Conservation (phyloP, 1,139 yeast genomes). For the Suhomyces bokatorum region DNA sequence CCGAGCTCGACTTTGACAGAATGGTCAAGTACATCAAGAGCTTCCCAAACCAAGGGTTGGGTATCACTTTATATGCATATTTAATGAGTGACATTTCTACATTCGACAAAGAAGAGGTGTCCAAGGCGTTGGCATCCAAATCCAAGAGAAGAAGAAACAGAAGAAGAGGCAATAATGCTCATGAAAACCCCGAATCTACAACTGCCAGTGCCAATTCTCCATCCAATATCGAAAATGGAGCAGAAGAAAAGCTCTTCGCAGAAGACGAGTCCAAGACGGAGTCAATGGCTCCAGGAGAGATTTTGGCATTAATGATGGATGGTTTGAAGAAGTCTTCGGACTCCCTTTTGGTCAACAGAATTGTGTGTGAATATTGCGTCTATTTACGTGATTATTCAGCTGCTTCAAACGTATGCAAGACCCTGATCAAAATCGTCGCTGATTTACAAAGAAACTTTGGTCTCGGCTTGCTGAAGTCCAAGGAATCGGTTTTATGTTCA, state of each 20-base stretch:
- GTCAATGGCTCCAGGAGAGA: slow-evolving; percentile 49
- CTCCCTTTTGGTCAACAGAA: slow-evolving; percentile 63
- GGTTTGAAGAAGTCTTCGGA: slow-evolving; percentile 51
- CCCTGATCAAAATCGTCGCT: slow-evolving; percentile 61
- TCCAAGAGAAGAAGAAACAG: slow-evolving; percentile 4
- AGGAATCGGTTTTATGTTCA: slow-evolving; percentile 60
- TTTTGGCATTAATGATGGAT: slow-evolving; percentile 52
- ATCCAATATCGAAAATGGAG: too few relatives aligned
- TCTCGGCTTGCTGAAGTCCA: slow-evolving; percentile 49
- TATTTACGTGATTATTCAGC: slow-evolving; percentile 63
- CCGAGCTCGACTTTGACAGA: slow-evolving; percentile 48
- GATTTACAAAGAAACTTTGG: slow-evolving; percentile 49
- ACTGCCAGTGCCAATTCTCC: background rate
- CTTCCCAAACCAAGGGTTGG: slow-evolving; percentile 66
- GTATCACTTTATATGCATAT: slow-evolving; percentile 61
- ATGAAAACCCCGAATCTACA: background rate
- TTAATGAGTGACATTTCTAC: slow-evolving; percentile 70
- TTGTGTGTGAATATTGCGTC: slow-evolving; percentile 61
- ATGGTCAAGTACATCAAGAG: slow-evolving; percentile 51
- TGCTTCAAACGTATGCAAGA: slow-evolving; percentile 60
- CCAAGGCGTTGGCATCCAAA: slow-evolving; percentile 14
- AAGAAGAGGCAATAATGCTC: background rate
- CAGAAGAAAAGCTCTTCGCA: slow-evolving; percentile 11
- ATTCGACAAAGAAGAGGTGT: slow-evolving; percentile 33
- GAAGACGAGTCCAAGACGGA: slow-evolving; percentile 20